Evolutionary conservation across 2,329 filamentous ascomycete species (phyloP).

Genomic region (Cladosporium sphaerospermum): DNA sequence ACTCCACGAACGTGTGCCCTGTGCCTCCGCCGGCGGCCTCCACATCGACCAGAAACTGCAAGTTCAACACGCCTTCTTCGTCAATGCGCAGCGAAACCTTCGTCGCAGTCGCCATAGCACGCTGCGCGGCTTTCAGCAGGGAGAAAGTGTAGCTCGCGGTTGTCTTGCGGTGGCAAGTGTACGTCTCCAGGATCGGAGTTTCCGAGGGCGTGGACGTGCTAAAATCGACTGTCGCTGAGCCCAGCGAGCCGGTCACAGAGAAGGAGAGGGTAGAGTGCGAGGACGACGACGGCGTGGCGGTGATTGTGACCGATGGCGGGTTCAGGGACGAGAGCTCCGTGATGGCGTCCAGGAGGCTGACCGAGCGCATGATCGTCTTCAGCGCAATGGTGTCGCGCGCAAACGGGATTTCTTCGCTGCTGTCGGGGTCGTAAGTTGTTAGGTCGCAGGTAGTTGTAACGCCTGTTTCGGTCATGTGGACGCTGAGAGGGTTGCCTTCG

Average conservation of each 20-base stretch:
- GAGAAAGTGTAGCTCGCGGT: conserved; percentile 79
- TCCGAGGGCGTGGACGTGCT: conserved; percentile 27
- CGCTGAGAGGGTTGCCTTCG: conserved; percentile 70
- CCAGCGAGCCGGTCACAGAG: conserved; percentile 56
- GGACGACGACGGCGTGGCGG: conserved; percentile 33
- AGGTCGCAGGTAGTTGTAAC: conserved; percentile 86
- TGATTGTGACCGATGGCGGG: conserved; percentile 50
- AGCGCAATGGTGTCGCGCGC: conserved; percentile 71
- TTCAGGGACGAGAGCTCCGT: conserved; percentile 62
- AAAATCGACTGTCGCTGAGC: conserved; percentile 56
- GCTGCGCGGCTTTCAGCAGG: conserved; percentile 74
- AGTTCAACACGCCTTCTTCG: conserved; percentile 78
- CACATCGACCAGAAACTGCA: conserved; percentile 94
- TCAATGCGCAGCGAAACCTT: conserved; percentile 91
- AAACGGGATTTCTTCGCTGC: conserved; percentile 74
- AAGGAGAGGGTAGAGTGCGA: conserved; percentile 58
- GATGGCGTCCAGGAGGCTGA: conserved; percentile 65
- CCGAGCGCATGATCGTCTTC: conserved; percentile 89
- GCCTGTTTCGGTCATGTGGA: conserved; percentile 78
- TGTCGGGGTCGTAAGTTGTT: conserved; percentile 61
- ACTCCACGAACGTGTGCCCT: conserved; percentile 68
- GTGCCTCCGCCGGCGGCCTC: conserved; percentile 41
- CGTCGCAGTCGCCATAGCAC: conserved; percentile 87
- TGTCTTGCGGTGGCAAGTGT: conserved; percentile 53
- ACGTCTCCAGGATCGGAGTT: conserved; percentile 61